A percentile compares a stretch with the other conserved stretches of the same genome.
Evolutionary conservation across 176 grass and related monocot genomes (phyloP).

Genomic region (Areca catechu): DNA sequence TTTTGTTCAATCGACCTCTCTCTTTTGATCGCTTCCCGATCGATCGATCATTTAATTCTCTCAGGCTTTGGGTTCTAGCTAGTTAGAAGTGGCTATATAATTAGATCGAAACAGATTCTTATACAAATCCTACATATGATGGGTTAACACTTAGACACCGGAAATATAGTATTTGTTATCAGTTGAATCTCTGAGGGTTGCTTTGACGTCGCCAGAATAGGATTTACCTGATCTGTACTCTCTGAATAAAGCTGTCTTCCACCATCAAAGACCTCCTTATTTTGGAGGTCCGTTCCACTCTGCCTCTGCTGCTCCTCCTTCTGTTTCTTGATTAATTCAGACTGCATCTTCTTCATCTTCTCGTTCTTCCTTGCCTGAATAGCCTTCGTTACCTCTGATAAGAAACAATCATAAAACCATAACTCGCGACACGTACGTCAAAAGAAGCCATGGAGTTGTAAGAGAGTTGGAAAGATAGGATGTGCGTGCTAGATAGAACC

Average conservation of each 20-base stretch:
- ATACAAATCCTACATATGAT: no score
- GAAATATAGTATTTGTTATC: background rate
- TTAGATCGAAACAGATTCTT: no score
- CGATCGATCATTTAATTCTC: no score
- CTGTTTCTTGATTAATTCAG: conserved; percentile 36
- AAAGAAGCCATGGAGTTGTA: no score
- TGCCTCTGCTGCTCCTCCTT: conserved; percentile 20
- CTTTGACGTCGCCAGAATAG: background rate
- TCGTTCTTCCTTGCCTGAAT: conserved; percentile 66
- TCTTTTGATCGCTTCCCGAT: no score
- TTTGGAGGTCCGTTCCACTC: background rate
- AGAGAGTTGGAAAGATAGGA: background rate
- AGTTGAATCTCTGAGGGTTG: background rate
- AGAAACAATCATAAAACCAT: background rate
- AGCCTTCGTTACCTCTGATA: conserved; percentile 87
- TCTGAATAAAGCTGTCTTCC: conserved; percentile 5
- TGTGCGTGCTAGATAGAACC: conserved; percentile 4
- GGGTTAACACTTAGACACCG: no score
- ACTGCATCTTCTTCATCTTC: conserved; percentile 60
- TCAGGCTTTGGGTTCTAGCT: no score
- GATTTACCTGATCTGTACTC: background rate
- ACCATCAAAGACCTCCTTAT: no score
- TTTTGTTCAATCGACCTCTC: no score
- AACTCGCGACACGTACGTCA: no score
- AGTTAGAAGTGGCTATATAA: no score